Evolutionary conservation across 495 filamentous ascomycete species (phyloP).

Genomic region (Aspergillus carlsbadensis): DNA sequence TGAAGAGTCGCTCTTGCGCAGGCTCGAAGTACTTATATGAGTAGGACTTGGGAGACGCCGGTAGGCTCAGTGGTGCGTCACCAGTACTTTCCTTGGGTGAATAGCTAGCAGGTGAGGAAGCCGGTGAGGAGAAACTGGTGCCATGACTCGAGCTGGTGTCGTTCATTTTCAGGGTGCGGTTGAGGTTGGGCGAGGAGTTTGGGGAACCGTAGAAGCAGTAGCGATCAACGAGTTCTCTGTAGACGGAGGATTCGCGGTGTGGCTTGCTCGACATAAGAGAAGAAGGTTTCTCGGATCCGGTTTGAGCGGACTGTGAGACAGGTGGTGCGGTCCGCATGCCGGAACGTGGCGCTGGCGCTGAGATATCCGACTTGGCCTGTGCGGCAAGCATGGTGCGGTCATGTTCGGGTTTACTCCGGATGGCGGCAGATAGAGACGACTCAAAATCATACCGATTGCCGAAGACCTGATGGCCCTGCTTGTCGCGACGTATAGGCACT

Average conservation of each 20-base stretch:
- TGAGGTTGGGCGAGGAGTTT: conserved; percentile 7
- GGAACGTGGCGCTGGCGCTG: conserved; percentile 3
- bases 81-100: conserved; percentile 17
- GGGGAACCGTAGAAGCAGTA: conserved; percentile 60
- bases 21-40: conserved; percentile 41
- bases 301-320: conserved; percentile 11
- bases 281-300: conserved; percentile 37
- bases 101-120: conserved; percentile 21
- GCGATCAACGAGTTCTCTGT: conserved; percentile 92
- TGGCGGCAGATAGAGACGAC: conserved; percentile 82
- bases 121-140: conserved; percentile 27
- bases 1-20: conserved; percentile 41
- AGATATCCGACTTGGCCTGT: conserved; percentile 34
- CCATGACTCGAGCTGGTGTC: conserved; percentile 5
- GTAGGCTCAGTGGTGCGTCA: conserved; percentile 27
- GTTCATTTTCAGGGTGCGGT: conserved; percentile 8
- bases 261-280: conserved; percentile 59
- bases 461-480: conserved; percentile 72
- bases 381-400: conserved; percentile 45
- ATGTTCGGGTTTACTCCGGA: conserved; percentile 59
- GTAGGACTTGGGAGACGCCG: conserved; percentile 40
- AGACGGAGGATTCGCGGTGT: conserved; percentile 75
- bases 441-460: conserved; percentile 92
- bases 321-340: conserved; percentile 12
- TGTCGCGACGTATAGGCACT: conserved; percentile 51